Evolutionary conservation across 805 yeast genomes (phyloP).

Genomic region (Pichia heedii): DNA sequence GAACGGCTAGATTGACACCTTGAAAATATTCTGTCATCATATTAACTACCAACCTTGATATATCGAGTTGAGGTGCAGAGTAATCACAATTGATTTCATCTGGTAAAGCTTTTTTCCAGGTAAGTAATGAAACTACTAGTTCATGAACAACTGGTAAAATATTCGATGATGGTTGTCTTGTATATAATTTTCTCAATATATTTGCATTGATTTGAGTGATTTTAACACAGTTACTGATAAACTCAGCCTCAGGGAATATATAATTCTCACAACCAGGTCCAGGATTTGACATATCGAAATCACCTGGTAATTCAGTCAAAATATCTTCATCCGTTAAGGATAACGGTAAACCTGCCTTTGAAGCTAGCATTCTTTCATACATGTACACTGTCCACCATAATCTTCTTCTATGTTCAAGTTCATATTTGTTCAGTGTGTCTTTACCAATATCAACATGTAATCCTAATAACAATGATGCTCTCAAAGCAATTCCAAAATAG

Average conservation of each 20-base stretch:
- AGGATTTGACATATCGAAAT: conserved; percentile 56
- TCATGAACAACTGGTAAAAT: conserved; percentile 67
- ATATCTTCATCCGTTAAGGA: conserved; percentile 77
- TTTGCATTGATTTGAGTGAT: conserved; percentile 74
- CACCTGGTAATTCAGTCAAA: conserved; percentile 66
- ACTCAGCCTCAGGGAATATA: conserved; percentile 72
- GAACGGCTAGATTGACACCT: conserved; percentile 69
- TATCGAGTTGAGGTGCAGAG: conserved; percentile 40
- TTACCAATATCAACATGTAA: conserved; percentile 78
- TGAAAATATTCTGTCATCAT: conserved; percentile 78
- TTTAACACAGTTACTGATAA: conserved; percentile 64
- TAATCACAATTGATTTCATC: conserved; percentile 59
- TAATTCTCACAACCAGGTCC: conserved; percentile 53
- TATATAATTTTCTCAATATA: conserved; percentile 59
- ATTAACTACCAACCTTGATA: conserved; percentile 60
- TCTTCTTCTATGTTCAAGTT: conserved; percentile 40
- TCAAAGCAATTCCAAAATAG: conserved; percentile 66
- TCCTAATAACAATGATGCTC: conserved; percentile 65
- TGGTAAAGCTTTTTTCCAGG: conserved; percentile 62
- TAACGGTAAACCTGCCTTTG: conserved; percentile 74
- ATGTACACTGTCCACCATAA: conserved; percentile 34
- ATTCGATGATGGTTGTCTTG: conserved; percentile 68
- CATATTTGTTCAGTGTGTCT: conserved; percentile 43
- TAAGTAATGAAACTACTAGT: conserved; percentile 53
- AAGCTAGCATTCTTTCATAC: conserved; percentile 61